A percentile compares a stretch with the other conserved stretches of the same genome.
Evolutionary conservation across 108 stramenopile genomes (phyloP).

Genomic region (Phaeodactylum tricornutum): DNA sequence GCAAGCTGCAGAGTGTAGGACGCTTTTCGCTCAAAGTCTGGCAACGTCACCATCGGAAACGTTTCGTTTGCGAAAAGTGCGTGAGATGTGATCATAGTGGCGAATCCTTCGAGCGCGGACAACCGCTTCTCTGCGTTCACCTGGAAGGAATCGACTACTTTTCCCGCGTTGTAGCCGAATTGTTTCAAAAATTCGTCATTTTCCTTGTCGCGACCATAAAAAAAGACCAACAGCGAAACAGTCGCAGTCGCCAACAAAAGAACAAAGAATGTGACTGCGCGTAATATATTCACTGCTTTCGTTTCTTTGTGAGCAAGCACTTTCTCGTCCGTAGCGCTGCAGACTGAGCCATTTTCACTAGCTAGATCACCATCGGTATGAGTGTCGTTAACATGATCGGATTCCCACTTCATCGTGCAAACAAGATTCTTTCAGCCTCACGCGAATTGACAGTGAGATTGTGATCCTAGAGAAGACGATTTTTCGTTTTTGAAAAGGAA

Average conservation of each 20-base stretch:
- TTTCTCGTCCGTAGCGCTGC: no score
- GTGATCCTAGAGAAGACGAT: no score
- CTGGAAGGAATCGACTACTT: background rate
- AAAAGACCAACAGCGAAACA: background rate
- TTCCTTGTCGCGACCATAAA: background rate
- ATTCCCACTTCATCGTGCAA: no score
- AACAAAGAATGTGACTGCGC: background rate
- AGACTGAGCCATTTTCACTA: no score
- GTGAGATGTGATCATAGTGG: background rate
- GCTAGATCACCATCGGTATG: no score
- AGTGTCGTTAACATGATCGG: no score
- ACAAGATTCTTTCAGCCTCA: no score
- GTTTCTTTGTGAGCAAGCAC: background rate
- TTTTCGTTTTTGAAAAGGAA: no score
- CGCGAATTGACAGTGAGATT: no score
- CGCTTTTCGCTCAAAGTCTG: background rate
- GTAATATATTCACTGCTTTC: background rate
- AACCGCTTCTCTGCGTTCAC: background rate
- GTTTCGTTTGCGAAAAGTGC: background rate
- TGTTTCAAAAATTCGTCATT: background rate
- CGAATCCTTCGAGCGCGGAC: background rate
- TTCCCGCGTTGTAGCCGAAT: background rate
- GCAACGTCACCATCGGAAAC: background rate
- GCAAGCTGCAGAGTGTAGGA: background rate
- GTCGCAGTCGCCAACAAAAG: background rate